Base-by-base conservation (phyloP, 176 grass and related monocot genomes). In the Calamus simplicifolius region DNA sequence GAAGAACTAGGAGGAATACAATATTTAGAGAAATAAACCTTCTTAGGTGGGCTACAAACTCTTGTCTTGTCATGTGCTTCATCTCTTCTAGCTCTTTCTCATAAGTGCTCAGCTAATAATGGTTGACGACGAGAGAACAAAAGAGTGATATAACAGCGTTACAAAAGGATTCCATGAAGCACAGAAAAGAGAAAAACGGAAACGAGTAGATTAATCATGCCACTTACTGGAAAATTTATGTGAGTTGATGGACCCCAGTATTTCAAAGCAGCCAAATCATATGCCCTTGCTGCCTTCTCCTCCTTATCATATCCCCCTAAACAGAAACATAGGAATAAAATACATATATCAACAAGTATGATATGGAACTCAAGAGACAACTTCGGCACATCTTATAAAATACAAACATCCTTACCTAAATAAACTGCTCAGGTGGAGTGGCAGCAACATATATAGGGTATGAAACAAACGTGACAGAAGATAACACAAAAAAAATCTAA, bases 201-300 rank as follows among this genome's bases (percentile, higher is more conserved):
- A 43, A 3, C 3, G 2, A 13, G 35, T 43, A 68, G 27, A 57
- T n/a, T n/a, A n/a, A 25, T 53, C 25, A 65, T 13, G 7, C 6
- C 35, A 74, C 83, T 19, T 75, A 95, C 90, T 15, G 82, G 82
- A 30, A 89, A 95, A 79, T 95, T 95, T 17, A 85, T 95, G 75
- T 89, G 82, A 19, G 82, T 86, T 4, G 76, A 61, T 23, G 85
- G 75, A 16, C 90, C 90, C 90, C 90, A 95, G 69, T 95, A 95
- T 63, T 89, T 95, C 58, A 95, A 82, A 35, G 90, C 85, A 64
- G 90, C 90, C 60, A 95, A 63, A 63, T 95, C 90, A 29, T 95
- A 95, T 72, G 90, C 82, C 63, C 82, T 79, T 62, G 90, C 90
- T 29, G 90, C 90, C 73, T 95, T 95, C 57, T 89, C 90, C 82